Base-by-base conservation (phyloP, 306 rosid species). In the Lathyrus oleraceus region DNA sequence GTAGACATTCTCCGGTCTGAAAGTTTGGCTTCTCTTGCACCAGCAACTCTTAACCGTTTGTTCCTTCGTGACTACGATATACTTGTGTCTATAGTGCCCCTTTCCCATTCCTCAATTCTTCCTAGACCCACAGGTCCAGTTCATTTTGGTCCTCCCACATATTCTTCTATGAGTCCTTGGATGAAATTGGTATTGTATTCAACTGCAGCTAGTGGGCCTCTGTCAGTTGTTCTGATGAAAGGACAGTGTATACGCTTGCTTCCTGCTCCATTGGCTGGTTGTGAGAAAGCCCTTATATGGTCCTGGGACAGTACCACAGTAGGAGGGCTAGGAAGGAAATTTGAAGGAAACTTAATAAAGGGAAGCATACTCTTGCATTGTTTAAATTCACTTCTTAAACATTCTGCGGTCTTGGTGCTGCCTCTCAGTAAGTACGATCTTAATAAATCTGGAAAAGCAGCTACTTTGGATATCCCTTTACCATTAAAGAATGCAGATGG, bases 81-180 rank as follows among this genome's bases (percentile, higher is more conserved):
- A 73, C 83, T 88, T 77, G 92, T 94, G 68, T 89, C 99, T 43
- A 89, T 94, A 68, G 85, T 87, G 84, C 99, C 99, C 82, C 96
- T 89, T 69, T 90, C 99, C 48, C 92, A 72, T 53, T 89, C 88
- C 27, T 87, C 99, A 63, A 65, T 91, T 77, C 97, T 94, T 86
- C 99, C 99, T 63, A 87, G 86, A 63, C 85, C 92, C 1, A 17
- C 88, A 27, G 91, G 96, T 52, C 97, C 95, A 5, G 77, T 89
- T 81, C 96, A 94, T 85, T 94, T 94, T 81, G 97, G 97, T 70
- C 96, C 99, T 67, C 97, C 99, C 25, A 82, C 97, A 15, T 86
- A 91, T 83, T 91, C 97, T 54, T 91, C 86, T 14, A 88, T 89
- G 95, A 85, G 96, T 80, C 99, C 97, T 72, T 91, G 99, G 99